Evolutionary conservation across 805 yeast species (phyloP).

Genomic region (Clavispora vitiphila): DNA sequence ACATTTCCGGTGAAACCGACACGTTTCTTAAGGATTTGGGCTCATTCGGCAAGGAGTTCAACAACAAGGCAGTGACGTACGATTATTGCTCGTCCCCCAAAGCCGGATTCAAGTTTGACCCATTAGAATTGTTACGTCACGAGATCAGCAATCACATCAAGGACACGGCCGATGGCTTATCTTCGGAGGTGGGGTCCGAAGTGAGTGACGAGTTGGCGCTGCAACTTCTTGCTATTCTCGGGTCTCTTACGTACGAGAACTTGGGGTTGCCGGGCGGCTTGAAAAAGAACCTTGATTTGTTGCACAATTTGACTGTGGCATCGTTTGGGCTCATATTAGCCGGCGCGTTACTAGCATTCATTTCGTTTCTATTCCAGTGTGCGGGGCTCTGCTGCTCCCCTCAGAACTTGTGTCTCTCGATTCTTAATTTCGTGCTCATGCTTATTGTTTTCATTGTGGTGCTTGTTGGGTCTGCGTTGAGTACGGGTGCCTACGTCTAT

Average conservation of each 20-base stretch:
- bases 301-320: slow-evolving; percentile 48
- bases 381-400: slow-evolving; percentile 39
- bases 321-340: slow-evolving; percentile 44
- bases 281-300: slow-evolving; percentile 38
- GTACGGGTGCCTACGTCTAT: slow-evolving; percentile 57
- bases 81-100: slow-evolving; percentile 51
- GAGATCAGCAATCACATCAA: slow-evolving; percentile 29
- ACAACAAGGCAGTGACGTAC: slow-evolving; percentile 28
- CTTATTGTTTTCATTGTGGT: slow-evolving; percentile 43
- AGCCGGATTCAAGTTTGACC: slow-evolving; percentile 54
- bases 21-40: slow-evolving; percentile 7
- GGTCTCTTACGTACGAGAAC: slow-evolving; percentile 20
- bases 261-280: slow-evolving; percentile 53
- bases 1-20: slow-evolving; percentile 4
- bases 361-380: slow-evolving; percentile 44
- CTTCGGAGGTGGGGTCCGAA: background rate
- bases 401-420: slow-evolving; percentile 41
- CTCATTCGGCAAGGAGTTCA: slow-evolving; percentile 17
- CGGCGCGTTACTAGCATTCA: slow-evolving; percentile 34
- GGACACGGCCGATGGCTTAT: slow-evolving; percentile 19
- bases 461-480: slow-evolving; percentile 44
- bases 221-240: slow-evolving; percentile 8
- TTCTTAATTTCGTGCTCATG: slow-evolving; percentile 40
- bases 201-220: slow-evolving; percentile 1
- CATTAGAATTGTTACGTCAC: slow-evolving; percentile 31